Conservation (phyloP, 768 basidiomycete species). For the Mycena rosella region DNA sequence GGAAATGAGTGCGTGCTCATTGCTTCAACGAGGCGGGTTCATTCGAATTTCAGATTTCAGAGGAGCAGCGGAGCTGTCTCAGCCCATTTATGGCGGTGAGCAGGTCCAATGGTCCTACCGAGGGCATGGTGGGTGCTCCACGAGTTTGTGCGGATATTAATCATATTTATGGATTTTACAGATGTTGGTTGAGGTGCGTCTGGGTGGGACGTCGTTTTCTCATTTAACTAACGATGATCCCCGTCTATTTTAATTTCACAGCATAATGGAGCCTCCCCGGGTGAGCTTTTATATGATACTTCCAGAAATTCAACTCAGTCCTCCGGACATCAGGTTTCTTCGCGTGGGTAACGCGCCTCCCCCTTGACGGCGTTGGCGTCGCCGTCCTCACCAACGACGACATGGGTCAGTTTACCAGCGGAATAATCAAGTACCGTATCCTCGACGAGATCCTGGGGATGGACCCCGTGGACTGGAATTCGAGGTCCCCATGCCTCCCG, state of each 20-base stretch:
- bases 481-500: too few relatives aligned
- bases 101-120: background rate
- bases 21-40: too few relatives aligned
- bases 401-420: background rate
- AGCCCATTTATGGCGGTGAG: background rate
- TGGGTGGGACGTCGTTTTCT: too few relatives aligned
- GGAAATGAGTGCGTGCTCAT: conserved; percentile 3
- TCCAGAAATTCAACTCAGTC: background rate
- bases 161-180: background rate
- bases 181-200: conserved; percentile 5
- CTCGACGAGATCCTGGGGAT: background rate
- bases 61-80: background rate
- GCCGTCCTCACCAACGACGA: conserved; percentile 19
- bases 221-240: background rate
- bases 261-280: background rate
- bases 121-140: conserved; percentile 1
- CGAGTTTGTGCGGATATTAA: background rate
- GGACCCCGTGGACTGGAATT: background rate
- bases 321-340: background rate
- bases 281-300: background rate
- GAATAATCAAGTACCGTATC: conserved; percentile 7
- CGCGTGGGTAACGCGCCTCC: conserved; percentile 6
- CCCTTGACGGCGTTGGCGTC: background rate
- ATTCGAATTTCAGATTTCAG: background rate
- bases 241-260: background rate